Evolutionary conservation across 352 stramenopile species (phyloP), one percentile per base, ranked within the genome.

Genomic region (Phytophthora palmivora): DNA sequence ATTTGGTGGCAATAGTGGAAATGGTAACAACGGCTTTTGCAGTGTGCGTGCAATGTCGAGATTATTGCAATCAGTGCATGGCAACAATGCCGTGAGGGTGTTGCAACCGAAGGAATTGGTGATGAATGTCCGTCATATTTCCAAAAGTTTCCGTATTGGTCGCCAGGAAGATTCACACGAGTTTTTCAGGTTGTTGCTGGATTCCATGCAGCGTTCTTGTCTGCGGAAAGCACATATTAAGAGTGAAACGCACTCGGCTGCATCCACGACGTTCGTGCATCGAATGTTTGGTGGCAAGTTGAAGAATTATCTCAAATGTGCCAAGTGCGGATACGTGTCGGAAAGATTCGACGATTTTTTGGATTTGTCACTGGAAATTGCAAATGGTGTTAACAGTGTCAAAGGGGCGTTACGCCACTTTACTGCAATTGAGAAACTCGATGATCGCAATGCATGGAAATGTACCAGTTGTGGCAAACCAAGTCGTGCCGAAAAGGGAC

Each of bases 131-230:
- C 84, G 84, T 32, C 87, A 94, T 49, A 65, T 95, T 19, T 91
- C 86, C 38, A 94, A 94, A 61, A 79, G 68, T 63, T 95, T 97
- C 58, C 87, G 88, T 37, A 93, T 96, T 48, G 89, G 89, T 0
- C 81, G 88, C 2, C 88, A 97, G 62, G 90, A 97, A 63, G 91
- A 97, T 61, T 92, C 91, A 46, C 91, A 97, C 74, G 91, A 97
- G 70, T 97, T 97, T 65, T 95, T 97, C 55, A 80, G 90, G 0
- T 56, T 96, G 44, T 65, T 97, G 45, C 61, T 97, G 53, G 89
- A 97, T 58, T 76, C 79, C 9, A 94, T 97, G 81, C 88, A 96
- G 48, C 76, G 87, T 10, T 82, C 82, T 34, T 88, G 82, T 69
- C 45, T 95, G 42, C 82, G 82, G 15, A 79, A 84, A 32, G 83